These are phyloP conservation scores for Calocybe gangraenosa DNA, from an alignment of 768 basidiomycete species.

Conservation along the genomic window DNA sequence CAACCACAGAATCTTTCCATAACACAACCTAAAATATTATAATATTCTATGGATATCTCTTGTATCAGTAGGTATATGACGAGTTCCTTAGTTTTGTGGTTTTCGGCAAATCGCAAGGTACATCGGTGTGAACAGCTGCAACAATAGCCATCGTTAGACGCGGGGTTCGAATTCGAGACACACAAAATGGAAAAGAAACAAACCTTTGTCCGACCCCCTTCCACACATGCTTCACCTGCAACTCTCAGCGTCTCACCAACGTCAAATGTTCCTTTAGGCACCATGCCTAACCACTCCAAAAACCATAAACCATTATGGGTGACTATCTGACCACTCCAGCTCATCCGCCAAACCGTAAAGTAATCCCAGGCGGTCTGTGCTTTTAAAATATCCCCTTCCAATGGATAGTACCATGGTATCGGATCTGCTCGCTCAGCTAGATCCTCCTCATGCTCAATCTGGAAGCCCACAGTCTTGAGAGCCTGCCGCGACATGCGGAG, in stretches of 20 bases:
- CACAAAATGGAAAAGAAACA: slow-evolving; percentile 15
- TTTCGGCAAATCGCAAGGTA: slow-evolving; percentile 65
- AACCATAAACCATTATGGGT: slow-evolving; percentile 77
- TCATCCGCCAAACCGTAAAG: slow-evolving; percentile 86
- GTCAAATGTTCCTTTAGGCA: slow-evolving; percentile 90
- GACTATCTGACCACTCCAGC: slow-evolving; percentile 78
- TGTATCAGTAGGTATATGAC: not conserved
- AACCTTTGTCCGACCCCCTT: slow-evolving; percentile 85
- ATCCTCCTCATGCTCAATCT: slow-evolving; percentile 89
- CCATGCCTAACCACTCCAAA: slow-evolving; percentile 71
- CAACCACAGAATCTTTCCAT: too few species aligned
- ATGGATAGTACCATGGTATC: slow-evolving; percentile 93
- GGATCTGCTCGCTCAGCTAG: slow-evolving; percentile 78
- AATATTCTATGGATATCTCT: too few species aligned
- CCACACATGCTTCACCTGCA: slow-evolving; percentile 74
- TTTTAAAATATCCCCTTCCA: slow-evolving; percentile 90
- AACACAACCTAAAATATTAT: too few species aligned
- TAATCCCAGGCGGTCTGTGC: slow-evolving; percentile 94
- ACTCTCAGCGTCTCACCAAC: slow-evolving; percentile 87
- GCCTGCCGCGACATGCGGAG: slow-evolving; percentile 69
- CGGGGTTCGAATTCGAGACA: too few species aligned
- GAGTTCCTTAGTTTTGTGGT: slow-evolving; percentile 33
- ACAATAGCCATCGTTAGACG: slow-evolving; percentile 5
- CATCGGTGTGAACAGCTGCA: slow-evolving; percentile 86
- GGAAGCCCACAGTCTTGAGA: slow-evolving; percentile 78